Conservation (phyloP, 768 basidiomycete species). For the Galerina sulciceps region DNA sequence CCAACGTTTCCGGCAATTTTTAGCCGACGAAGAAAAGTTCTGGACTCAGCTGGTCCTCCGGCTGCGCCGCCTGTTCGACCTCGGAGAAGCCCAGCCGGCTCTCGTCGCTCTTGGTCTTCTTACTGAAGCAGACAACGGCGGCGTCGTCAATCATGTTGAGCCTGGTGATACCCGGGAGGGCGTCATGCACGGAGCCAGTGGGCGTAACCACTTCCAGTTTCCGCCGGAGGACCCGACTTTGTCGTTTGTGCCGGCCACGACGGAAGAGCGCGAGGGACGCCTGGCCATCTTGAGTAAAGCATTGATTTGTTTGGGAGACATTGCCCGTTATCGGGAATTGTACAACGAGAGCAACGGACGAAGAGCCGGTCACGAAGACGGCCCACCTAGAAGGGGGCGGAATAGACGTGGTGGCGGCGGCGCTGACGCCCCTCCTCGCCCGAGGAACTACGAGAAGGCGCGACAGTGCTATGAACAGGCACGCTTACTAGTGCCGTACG, state of each 20-base stretch:
- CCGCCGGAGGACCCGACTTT: slow-evolving; percentile 55
- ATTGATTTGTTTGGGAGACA: slow-evolving; percentile 90
- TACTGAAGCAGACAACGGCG: slow-evolving; percentile 39
- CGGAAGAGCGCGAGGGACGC: slow-evolving; percentile 61
- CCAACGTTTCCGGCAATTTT: slow-evolving; percentile 88
- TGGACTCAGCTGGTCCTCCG: slow-evolving; percentile 84
- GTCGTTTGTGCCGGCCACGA: slow-evolving; percentile 42
- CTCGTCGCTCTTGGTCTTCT: slow-evolving; percentile 63
- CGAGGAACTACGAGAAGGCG: slow-evolving; percentile 75
- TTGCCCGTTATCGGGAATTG: slow-evolving; percentile 90
- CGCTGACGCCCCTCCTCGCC: slow-evolving; percentile 54
- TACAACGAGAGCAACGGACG: slow-evolving; percentile 78
- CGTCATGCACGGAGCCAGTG: slow-evolving; percentile 31
- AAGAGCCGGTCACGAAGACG: slow-evolving; percentile 70
- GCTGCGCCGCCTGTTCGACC: slow-evolving; percentile 69
- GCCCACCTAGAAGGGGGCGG: slow-evolving; percentile 42
- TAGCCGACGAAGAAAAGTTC: slow-evolving; percentile 89
- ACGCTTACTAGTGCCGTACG: slow-evolving; percentile 76
- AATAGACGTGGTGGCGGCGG: slow-evolving; percentile 56
- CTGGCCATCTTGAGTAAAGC: slow-evolving; percentile 86
- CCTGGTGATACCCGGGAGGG: slow-evolving; percentile 21
- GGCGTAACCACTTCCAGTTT: slow-evolving; percentile 67
- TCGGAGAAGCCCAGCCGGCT: slow-evolving; percentile 65
- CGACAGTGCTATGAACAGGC: slow-evolving; percentile 88
- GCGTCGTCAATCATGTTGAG: slow-evolving; percentile 19